Evolutionary conservation across 2,329 filamentous ascomycete species (phyloP).

Genomic region (Trichophyton verrucosum): DNA sequence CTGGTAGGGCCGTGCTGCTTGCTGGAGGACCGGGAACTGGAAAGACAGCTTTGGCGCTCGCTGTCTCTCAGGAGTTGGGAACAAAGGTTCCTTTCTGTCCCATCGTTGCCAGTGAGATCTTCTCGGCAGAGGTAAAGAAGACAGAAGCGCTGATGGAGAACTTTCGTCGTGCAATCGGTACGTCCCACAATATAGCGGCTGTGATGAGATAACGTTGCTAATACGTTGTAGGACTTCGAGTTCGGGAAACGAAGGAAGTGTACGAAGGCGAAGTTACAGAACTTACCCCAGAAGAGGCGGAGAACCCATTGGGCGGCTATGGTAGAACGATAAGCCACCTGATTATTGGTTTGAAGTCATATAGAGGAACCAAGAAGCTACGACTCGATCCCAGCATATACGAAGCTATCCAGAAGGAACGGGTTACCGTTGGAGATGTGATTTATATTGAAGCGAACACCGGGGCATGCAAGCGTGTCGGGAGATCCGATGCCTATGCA

Average conservation of each 20-base stretch:
- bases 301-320: conserved; percentile 93
- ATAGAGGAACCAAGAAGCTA: conserved; percentile 94
- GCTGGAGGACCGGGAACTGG: conserved; percentile 92
- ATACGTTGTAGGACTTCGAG: conserved; percentile 52
- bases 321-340: conserved; percentile 95
- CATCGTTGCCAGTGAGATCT: conserved; percentile 95
- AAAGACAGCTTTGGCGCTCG: conserved; percentile 90
- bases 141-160: conserved; percentile 99
- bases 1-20: conserved; percentile 80
- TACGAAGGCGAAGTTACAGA: conserved; percentile 98
- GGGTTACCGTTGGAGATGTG: conserved; percentile 89
- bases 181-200: conserved; percentile 5
- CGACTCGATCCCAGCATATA: conserved; percentile 96
- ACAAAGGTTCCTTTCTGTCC: conserved; percentile 98
- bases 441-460: conserved; percentile 99
- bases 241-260: conserved; percentile 97
- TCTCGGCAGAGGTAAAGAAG: conserved; percentile 98
- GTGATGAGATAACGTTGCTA: neutral
- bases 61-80: conserved; percentile 90
- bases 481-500: conserved; percentile 88
- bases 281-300: conserved; percentile 91
- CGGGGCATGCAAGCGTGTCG: conserved; percentile 92
- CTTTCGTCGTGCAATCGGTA: conserved; percentile 88
- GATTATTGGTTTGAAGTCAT: conserved; percentile 86
- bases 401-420: conserved; percentile 97